A percentile compares a stretch with the other conserved stretches of the same genome.
These are phyloP conservation scores for Boletellus ananiceps DNA, from an alignment of 768 basidiomycete species.

Conservation along the genomic window DNA sequence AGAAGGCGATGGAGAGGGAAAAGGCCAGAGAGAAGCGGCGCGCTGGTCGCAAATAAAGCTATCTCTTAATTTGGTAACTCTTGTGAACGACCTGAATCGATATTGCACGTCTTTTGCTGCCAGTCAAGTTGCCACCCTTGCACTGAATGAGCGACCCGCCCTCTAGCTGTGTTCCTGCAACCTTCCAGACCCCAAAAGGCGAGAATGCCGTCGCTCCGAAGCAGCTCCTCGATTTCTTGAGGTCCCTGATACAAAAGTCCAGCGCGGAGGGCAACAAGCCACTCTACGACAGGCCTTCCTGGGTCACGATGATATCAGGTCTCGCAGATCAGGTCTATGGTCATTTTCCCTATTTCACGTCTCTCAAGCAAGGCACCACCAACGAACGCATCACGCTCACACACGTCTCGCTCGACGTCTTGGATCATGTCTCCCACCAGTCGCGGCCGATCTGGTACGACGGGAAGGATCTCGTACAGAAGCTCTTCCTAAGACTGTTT, in stretches of 20 bases:
- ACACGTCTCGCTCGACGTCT: constrained; percentile 50
- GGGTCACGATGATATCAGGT: constrained; percentile 47
- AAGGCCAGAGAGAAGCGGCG: constrained; percentile 73
- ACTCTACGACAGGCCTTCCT: constrained; percentile 38
- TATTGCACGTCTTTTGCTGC: constrained; percentile 1
- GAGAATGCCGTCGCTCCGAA: constrained; percentile 24
- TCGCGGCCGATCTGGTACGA: constrained; percentile 49
- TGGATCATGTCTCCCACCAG: constrained; percentile 46
- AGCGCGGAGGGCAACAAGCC: constrained; percentile 31
- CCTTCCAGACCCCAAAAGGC: constrained; percentile 30
- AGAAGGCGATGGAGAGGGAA: constrained; percentile 87
- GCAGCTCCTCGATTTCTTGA: constrained; percentile 43
- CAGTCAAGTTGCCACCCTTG: neutral
- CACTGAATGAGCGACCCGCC: constrained; percentile 23
- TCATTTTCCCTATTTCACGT: constrained; percentile 50
- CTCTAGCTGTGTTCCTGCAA: constrained; percentile 26
- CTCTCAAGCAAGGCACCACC: constrained; percentile 48
- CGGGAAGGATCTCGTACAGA: constrained; percentile 43
- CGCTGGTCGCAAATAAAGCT: constrained; percentile 61
- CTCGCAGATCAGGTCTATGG: constrained; percentile 51
- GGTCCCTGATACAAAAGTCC: constrained; percentile 33
- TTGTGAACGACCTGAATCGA: too few relatives aligned
- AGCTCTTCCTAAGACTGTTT: constrained; percentile 47
- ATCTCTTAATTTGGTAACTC: constrained; percentile 3
- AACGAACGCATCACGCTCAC: constrained; percentile 56